A percentile compares a stretch with the other conserved stretches of the same genome.
phyloP scores from a whole-genome alignment of 1,284 basidiomycete genomes.

The Clitocybe nebularis region DNA sequence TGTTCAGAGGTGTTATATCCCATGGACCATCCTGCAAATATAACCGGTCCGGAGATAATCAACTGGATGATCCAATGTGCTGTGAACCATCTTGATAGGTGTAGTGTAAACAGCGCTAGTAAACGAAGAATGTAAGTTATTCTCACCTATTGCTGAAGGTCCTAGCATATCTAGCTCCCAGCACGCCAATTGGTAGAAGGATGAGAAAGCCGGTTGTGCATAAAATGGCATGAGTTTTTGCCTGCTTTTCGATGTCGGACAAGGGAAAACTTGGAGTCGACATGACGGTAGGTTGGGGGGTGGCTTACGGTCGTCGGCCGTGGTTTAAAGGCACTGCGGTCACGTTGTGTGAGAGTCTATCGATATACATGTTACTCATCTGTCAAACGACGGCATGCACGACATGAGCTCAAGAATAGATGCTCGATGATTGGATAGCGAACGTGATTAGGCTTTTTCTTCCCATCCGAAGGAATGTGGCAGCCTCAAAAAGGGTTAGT shows the following conservation, averaged over 20 bases:
- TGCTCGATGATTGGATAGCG: background rate
- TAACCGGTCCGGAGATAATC: constrained; percentile 42
- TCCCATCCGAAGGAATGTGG: constrained; percentile 3
- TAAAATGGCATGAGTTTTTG: constrained; percentile 47
- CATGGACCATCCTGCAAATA: constrained; percentile 43
- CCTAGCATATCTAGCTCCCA: constrained; percentile 54
- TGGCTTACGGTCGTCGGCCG: background rate
- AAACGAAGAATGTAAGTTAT: background rate
- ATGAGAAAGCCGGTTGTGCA: constrained; percentile 51
- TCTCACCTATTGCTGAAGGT: constrained; percentile 42
- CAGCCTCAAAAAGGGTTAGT: background rate
- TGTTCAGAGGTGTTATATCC: constrained; percentile 33
- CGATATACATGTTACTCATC: constrained; percentile 1
- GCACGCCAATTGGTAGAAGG: constrained; percentile 53
- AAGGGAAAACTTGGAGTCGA: constrained; percentile 23
- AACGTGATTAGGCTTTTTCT: background rate
- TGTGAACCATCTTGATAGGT: constrained; percentile 51
- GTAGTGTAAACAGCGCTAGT: constrained; percentile 1
- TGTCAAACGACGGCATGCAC: background rate
- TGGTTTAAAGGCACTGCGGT: background rate
- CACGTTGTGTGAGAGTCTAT: too few relatives aligned
- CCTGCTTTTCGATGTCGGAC: constrained; percentile 26
- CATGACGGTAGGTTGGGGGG: constrained; percentile 11
- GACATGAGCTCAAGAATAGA: background rate
- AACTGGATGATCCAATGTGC: constrained; percentile 45